These are phyloP conservation scores for Tetraselmis chui DNA, from an alignment of 139 green algal genomes.

Conservation along the genomic window DNA sequence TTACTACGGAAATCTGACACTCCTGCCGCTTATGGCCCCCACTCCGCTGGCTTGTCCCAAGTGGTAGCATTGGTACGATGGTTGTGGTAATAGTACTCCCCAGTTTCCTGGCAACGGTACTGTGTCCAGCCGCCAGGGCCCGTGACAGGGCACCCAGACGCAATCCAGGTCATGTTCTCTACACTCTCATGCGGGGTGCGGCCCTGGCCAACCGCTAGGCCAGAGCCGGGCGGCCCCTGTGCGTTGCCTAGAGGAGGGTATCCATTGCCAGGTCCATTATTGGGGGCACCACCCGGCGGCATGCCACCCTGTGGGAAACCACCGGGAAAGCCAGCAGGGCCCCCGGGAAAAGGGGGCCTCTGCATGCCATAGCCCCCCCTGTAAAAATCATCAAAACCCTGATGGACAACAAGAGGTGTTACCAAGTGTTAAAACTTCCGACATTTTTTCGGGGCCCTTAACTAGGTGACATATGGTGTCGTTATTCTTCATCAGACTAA, in stretches of 20 bases:
- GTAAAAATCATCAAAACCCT: not conserved
- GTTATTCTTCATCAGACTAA: too few species aligned
- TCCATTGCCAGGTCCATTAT: conserved; percentile 6
- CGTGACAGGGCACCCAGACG: conserved; percentile 42
- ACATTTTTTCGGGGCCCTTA: too few species aligned
- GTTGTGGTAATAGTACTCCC: conserved; percentile 71
- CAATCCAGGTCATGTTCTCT: conserved; percentile 41
- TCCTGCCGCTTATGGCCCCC: conserved; percentile 4
- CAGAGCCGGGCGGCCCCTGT: not conserved
- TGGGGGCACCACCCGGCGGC: not conserved
- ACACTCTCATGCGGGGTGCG: not conserved
- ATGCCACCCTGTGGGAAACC: not conserved
- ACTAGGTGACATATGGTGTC: too few species aligned
- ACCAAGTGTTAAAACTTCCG: too few species aligned
- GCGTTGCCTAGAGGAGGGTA: not conserved
- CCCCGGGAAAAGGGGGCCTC: not conserved
- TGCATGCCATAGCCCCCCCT: not conserved
- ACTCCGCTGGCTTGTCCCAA: conserved; percentile 46
- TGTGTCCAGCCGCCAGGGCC: conserved; percentile 62
- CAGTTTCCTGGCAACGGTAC: conserved; percentile 29
- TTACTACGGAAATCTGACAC: not conserved
- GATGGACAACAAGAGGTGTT: too few species aligned
- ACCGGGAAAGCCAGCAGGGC: not conserved
- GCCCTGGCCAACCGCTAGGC: not conserved
- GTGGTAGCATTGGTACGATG: conserved; percentile 33